Evolutionary conservation across 1,284 basidiomycete genomes (phyloP).

Genomic region (Laetiporus sulphureus): DNA sequence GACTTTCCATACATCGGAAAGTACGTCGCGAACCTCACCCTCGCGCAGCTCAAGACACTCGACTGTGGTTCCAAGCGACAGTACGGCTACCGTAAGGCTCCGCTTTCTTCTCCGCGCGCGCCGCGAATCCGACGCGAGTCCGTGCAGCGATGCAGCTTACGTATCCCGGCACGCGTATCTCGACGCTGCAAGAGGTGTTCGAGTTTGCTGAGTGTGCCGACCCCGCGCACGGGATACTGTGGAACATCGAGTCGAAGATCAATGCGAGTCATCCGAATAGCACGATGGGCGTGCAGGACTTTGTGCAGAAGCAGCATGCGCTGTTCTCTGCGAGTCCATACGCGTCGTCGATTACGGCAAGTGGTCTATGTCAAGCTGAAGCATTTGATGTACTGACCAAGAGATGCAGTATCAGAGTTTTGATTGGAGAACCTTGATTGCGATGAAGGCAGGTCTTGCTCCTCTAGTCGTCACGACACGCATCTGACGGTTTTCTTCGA

Average conservation of each 20-base stretch:
- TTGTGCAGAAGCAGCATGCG: slow-evolving; percentile 56
- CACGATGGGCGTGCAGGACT: slow-evolving; percentile 58
- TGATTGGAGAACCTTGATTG: slow-evolving; percentile 66
- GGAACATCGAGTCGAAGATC: slow-evolving; percentile 81
- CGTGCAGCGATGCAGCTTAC: slow-evolving; percentile 51
- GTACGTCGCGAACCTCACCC: slow-evolving; percentile 67
- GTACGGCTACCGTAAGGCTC: slow-evolving; percentile 48
- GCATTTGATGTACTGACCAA: not conserved
- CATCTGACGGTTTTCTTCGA: not conserved
- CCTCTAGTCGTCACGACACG: slow-evolving; percentile 3
- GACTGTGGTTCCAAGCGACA: slow-evolving; percentile 73
- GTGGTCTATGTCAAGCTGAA: slow-evolving; percentile 13
- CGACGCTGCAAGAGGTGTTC: slow-evolving; percentile 69
- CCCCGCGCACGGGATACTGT: slow-evolving; percentile 47
- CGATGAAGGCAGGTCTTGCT: slow-evolving; percentile 48
- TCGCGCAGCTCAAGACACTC: slow-evolving; percentile 70
- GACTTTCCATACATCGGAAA: slow-evolving; percentile 70
- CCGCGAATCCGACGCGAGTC: not conserved
- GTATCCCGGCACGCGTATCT: slow-evolving; percentile 62
- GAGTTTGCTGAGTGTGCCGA: slow-evolving; percentile 71
- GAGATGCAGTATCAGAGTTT: slow-evolving; percentile 61
- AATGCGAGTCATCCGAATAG: slow-evolving; percentile 48
- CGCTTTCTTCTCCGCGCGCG: not conserved
- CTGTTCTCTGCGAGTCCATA: slow-evolving; percentile 53
- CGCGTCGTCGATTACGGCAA: slow-evolving; percentile 51